These are phyloP conservation scores for Diaporthe velutina DNA, from an alignment of 2,329 filamentous ascomycete genomes.

Conservation along the genomic window DNA sequence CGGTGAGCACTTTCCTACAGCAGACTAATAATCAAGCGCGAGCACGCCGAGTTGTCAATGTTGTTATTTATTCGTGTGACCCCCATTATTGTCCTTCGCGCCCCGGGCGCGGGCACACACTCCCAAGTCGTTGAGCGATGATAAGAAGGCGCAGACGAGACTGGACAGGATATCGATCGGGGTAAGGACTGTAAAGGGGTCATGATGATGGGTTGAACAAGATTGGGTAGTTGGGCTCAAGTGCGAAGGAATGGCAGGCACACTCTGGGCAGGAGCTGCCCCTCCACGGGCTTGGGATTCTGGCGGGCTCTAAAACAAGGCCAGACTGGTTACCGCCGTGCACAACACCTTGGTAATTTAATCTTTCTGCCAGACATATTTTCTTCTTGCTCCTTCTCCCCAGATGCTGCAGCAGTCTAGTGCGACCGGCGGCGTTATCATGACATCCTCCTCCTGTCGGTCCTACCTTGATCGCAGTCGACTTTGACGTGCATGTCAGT, in stretches of 20 bases:
- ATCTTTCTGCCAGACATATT: not conserved
- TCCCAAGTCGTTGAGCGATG: not conserved
- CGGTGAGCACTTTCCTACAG: conserved; percentile 2
- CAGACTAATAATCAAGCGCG: not conserved
- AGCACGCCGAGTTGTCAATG: not conserved
- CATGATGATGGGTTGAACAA: not conserved
- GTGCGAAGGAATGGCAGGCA: not conserved
- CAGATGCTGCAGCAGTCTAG: not conserved
- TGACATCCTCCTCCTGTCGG: conserved; percentile 6
- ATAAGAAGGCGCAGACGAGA: not conserved
- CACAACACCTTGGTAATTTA: not conserved
- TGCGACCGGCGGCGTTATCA: conserved; percentile 20
- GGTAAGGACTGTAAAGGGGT: not conserved
- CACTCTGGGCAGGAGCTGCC: conserved; percentile 18
- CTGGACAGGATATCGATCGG: not conserved
- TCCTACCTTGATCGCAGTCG: conserved; percentile 1
- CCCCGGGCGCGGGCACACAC: not conserved
- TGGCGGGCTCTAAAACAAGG: conserved; percentile 20
- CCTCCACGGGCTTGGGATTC: not conserved
- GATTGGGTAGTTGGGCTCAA: conserved; percentile 18
- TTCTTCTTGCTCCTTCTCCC: not conserved
- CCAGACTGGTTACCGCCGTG: conserved; percentile 11
- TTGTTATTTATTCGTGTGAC: conserved; percentile 9
- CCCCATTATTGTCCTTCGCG: not conserved
- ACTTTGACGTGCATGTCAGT: conserved; percentile 27